phyloP scores from a whole-genome alignment of 1,284 basidiomycete species.

The Xanthoconium separans region DNA sequence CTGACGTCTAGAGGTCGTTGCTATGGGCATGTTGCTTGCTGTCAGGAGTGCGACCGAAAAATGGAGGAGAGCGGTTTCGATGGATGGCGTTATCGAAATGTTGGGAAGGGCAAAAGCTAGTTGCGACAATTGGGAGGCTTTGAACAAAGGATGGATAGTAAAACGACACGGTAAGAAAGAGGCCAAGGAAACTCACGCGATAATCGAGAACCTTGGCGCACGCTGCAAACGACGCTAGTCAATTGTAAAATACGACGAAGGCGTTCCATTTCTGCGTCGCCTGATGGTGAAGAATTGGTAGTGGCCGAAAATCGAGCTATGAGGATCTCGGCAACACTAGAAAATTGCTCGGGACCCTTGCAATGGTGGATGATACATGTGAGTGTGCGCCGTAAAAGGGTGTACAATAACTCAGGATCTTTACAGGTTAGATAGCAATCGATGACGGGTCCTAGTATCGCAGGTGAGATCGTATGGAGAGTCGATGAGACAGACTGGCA shows the following conservation, averaged over 20 bases:
- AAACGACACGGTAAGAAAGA: background rate
- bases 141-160: background rate
- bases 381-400: constrained; percentile 64
- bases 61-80: constrained; percentile 47
- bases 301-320: constrained; percentile 34
- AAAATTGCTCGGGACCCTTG: constrained; percentile 63
- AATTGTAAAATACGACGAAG: constrained; percentile 47
- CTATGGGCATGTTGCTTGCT: constrained; percentile 64
- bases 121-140: constrained; percentile 49
- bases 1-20: constrained; percentile 58
- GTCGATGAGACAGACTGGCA: constrained; percentile 73
- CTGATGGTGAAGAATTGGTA: constrained; percentile 12
- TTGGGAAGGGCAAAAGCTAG: constrained; percentile 44
- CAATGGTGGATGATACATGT: constrained; percentile 84
- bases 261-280: constrained; percentile 25
- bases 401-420: constrained; percentile 46
- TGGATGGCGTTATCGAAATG: constrained; percentile 37
- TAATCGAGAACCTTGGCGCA: constrained; percentile 65
- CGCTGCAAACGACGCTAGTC: constrained; percentile 50
- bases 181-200: constrained; percentile 42
- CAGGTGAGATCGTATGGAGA: constrained; percentile 72
- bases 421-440: constrained; percentile 48
- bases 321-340: constrained; percentile 56
- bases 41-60: constrained; percentile 51
- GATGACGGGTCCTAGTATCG: constrained; percentile 60